Evolutionary conservation across 306 rosid genomes (phyloP), one percentile per base, ranked within the genome.

Genomic region (Castanea mollissima): DNA sequence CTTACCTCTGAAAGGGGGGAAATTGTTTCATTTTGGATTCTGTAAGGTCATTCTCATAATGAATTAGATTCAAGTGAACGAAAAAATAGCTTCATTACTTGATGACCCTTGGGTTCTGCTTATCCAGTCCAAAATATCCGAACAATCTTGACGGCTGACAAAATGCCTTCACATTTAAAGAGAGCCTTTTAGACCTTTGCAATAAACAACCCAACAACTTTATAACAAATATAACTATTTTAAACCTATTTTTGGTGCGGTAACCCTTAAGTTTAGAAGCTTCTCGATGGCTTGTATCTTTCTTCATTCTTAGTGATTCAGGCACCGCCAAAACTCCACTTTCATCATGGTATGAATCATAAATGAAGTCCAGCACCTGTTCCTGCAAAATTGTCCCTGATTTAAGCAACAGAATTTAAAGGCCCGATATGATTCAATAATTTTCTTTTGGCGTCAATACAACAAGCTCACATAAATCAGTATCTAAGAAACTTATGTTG

Each of bases 61-160:
- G 72, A 68, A 46, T 46, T 35, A 34, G 21, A 49, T 68, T 68
- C 7, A 67, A 6, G 27, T 16, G 16, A 63, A 10, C 16, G 38
- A 63, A 63, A 27, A 63, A 14, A 29, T 29, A 4, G 16, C 41
- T 67, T 68, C 72, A 6, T 35, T 68, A 18, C 70, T 38, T 59
- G 31, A 57, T 59, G 31, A 57, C 52, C 56, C 52, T 82, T 86
- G 95, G 32, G 90, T 91, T 83, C 78, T 82, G 69, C 75, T 75
- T 85, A 91, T 89, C 98, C 97, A 92, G 68, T 92, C 90, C 78
- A 92, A 85, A 86, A 95, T 83, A 71, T 63, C 84, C 25, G 76
- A 85, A 78, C 94, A 95, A 91, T 91, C 99, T 80, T 91, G 91
- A 34, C 89, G 82, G 23, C 70, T 85, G 58, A 91, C 81, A 46